Evolutionary conservation across 208 protist genomes (phyloP), one percentile per base, ranked within the genome.

Genomic region (Wallacemonas sp.): DNA sequence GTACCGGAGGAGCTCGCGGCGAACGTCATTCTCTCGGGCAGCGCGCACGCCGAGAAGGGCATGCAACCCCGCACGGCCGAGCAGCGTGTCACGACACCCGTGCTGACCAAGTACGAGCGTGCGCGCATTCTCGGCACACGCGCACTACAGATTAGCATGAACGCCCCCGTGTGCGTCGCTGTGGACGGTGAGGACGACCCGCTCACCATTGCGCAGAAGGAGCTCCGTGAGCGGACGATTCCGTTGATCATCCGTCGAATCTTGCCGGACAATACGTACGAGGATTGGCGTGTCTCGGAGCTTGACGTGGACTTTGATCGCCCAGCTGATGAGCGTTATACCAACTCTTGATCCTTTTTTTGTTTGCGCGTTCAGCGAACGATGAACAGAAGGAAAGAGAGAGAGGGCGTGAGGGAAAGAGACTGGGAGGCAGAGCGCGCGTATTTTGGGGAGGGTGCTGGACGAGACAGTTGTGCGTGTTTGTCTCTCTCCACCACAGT

Each of bases 81-180:
- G 22, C 84, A 94, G 29, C 87, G 96, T 28, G 92, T 95, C 61
- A 99, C 99, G 8, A 98, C 96, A 12, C 84, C 82, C 38, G 98
- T 98, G 54, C 87, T 99, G 73, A 99, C 99, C 22, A 99, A 99
- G 86, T 99, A 99, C 71, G 99, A 99, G 80, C 82, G 97, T 10
- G 98, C 99, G 2, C 85, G 99, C 45, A 72, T 99, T 25, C 91
- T 99, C 8, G 99, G 99, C 45, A 98, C 97, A 18, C 90, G 99
- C 22, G 98, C 99, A 22, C 79, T 99, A 66, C 99, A 99, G 82
- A 99, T 99, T 39, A 97, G 90, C 79, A 98, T 99, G 96, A 98
- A 98, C 62, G 98, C 99, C 14, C 98, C 98, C 2, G 92, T 99
- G 12, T 89, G 99, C 65, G 97, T 99, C 16, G 88, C 98, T 25